A percentile compares a stretch with the other conserved stretches of the same genome.
phyloP scores from a whole-genome alignment of 306 rosid species.

The Sechiopsis laciniata region DNA sequence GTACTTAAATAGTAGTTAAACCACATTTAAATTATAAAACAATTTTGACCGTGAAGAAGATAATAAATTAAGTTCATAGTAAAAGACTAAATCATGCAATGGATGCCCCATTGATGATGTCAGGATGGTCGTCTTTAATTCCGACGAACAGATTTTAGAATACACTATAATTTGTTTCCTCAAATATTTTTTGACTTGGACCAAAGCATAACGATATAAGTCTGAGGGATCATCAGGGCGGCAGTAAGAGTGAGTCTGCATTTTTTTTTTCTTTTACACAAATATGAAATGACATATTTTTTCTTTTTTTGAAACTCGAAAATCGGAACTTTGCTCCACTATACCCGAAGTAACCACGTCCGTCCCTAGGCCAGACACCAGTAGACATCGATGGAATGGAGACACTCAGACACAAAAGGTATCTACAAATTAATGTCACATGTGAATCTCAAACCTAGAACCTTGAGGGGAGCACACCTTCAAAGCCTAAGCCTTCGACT shows the following conservation, averaged over 20 bases:
- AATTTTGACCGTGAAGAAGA: neutral
- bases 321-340: too few relatives aligned
- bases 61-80: neutral
- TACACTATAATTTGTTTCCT: neutral
- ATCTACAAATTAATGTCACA: too few relatives aligned
- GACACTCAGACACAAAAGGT: too few relatives aligned
- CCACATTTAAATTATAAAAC: neutral
- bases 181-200: neutral
- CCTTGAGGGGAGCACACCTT: too few relatives aligned
- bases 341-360: too few relatives aligned
- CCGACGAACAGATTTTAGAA: neutral
- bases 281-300: too few relatives aligned
- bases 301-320: too few relatives aligned
- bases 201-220: slow-evolving; percentile 12
- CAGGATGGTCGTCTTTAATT: neutral
- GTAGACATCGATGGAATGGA: too few relatives aligned
- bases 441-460: too few relatives aligned
- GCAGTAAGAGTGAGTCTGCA: neutral
- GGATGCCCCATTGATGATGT: neutral
- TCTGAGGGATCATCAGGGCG: neutral
- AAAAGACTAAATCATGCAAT: neutral
- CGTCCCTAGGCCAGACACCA: too few relatives aligned
- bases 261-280: too few relatives aligned
- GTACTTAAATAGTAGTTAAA: neutral
- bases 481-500: too few relatives aligned